Percentiles rank a stretch among this genome's conserved stretches.
These are phyloP conservation scores for Aspergillus homomorphus DNA, from an alignment of 495 filamentous ascomycete species.

Conservation along the genomic window DNA sequence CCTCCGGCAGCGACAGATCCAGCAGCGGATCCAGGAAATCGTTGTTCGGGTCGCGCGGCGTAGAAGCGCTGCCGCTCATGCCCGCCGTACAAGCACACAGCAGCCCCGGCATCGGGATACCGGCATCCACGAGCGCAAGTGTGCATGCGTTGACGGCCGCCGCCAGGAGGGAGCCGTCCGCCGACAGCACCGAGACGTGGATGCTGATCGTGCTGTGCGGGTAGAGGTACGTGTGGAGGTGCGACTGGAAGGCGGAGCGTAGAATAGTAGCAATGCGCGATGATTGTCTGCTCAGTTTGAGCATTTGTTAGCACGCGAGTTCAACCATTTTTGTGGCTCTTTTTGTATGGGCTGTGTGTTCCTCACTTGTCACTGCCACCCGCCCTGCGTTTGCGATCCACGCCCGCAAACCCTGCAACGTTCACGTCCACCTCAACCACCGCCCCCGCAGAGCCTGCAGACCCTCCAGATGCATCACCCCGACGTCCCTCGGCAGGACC, in stretches of 20 bases:
- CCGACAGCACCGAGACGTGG: conserved; percentile 78
- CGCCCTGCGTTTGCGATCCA: conserved; percentile 74
- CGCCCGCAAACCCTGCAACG: conserved; percentile 81
- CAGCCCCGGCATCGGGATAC: conserved; percentile 90
- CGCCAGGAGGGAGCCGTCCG: conserved; percentile 88
- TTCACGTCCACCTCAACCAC: conserved; percentile 78
- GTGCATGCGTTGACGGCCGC: conserved; percentile 89
- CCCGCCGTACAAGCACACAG: conserved; percentile 85
- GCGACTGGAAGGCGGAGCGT: conserved; percentile 65
- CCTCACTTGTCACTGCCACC: conserved; percentile 68
- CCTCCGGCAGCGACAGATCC: conserved; percentile 82
- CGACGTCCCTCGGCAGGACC: conserved; percentile 71
- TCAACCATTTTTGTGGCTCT: conserved; percentile 19
- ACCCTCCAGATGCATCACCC: conserved; percentile 42
- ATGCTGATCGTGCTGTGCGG: conserved; percentile 83
- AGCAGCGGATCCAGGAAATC: conserved; percentile 82
- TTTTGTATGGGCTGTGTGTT: background rate
- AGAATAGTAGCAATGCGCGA: conserved; percentile 78
- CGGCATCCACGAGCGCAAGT: conserved; percentile 88
- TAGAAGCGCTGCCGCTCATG: conserved; percentile 61
- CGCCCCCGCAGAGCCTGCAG: conserved; percentile 50
- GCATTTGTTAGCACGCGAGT: background rate
- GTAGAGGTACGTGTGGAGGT: conserved; percentile 81
- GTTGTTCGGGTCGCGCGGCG: conserved; percentile 48
- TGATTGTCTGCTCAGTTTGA: conserved; percentile 57